These are phyloP conservation scores for Erodium trifolium DNA, from an alignment of 441 rosid genomes.

Conservation along the genomic window DNA sequence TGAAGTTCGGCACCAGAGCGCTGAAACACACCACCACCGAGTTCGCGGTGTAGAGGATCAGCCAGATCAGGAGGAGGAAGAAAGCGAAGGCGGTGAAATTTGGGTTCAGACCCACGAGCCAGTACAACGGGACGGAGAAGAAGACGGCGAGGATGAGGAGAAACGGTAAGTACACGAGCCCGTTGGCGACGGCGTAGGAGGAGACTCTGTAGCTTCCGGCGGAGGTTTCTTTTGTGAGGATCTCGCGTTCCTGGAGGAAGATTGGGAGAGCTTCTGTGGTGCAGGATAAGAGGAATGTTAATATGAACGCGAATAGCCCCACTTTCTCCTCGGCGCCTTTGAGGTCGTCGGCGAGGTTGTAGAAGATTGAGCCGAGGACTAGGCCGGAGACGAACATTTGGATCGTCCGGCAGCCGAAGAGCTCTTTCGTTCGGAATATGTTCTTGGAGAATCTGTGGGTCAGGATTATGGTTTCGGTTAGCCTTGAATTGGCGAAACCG, in stretches of 20 bases:
- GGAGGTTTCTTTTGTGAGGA: constrained; percentile 80
- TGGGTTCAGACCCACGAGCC: constrained; percentile 71
- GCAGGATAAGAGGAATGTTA: constrained; percentile 74
- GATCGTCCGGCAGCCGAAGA: constrained; percentile 66
- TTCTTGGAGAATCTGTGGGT: constrained; percentile 81
- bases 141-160: constrained; percentile 63
- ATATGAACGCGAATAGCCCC: constrained; percentile 80
- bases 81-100: constrained; percentile 57
- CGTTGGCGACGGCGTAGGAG: constrained; percentile 76
- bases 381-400: constrained; percentile 79
- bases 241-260: constrained; percentile 85
- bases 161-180: constrained; percentile 82
- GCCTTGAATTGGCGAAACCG: constrained; percentile 58
- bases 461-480: constrained; percentile 61
- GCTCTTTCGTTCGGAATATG: constrained; percentile 74
- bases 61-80: constrained; percentile 72
- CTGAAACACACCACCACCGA: constrained; percentile 92
- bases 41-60: constrained; percentile 87
- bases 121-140: constrained; percentile 68
- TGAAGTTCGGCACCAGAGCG: constrained; percentile 88
- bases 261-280: constrained; percentile 88
- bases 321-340: constrained; percentile 68
- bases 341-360: constrained; percentile 45
- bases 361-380: constrained; percentile 76
- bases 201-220: constrained; percentile 84